Evolutionary conservation across 164 flowering plant genomes (phyloP), one percentile per base, ranked within the genome.

Genomic region (Chimonanthus praecox): DNA sequence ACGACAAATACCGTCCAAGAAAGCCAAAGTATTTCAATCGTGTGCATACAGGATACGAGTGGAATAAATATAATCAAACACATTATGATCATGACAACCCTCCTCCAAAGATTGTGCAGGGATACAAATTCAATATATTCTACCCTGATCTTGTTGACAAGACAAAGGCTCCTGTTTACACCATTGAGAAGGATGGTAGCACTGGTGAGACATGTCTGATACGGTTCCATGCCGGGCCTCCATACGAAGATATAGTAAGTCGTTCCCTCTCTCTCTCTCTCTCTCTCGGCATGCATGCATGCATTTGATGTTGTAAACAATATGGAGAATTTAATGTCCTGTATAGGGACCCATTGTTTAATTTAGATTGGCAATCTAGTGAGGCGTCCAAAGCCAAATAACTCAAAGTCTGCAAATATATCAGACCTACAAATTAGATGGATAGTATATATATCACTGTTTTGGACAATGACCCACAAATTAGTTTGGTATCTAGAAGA

Each of bases 51-150:
- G 99, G 99, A 9, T 96, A 96, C 54, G 99, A 96, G 73, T 96
- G 99, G 99, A 96, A 96, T 85, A 96, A 96, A 71, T 96, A 96
- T 80, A 96, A 96, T 77, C 99, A 96, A 81, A 96, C 99, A 58
- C 99, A 96, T 75, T 96, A 96, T 70, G 99, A 96, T 76, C 98
- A 96, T 69, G 99, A 96, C 76, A 96, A 96, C 58, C 99, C 99
- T 4, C 99, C 99, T 63, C 99, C 98, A 21, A 96, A 96, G 84
- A 88, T 92, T 70, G 98, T 96, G 64, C 99, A 96, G 75, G 99
- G 99, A 3, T 96, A 96, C 77, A 96, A 96, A 67, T 96, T 96
- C 75, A 94, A 96, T 73, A 94, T 96, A 61, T 94, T 96, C 80
- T 96, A 96, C 72, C 99, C 99, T 0, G 99, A 96, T 80, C 90